phyloP scores from a whole-genome alignment of 257 asterid species.

The Solanum virginianum region DNA sequence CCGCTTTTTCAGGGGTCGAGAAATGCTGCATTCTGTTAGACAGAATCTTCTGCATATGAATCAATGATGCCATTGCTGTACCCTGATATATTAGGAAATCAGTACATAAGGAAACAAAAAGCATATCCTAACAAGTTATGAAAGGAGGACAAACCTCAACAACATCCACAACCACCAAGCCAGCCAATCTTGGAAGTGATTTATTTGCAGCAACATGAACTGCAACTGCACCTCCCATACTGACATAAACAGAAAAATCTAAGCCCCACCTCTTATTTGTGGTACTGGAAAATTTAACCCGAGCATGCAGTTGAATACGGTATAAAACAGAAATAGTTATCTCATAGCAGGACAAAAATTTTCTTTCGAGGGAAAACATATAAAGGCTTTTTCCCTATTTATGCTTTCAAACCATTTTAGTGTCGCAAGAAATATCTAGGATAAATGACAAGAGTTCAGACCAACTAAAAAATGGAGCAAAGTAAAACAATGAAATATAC shows the following conservation, averaged over 20 bases:
- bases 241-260: slow-evolving; percentile 9
- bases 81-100: slow-evolving; percentile 50
- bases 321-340: background rate
- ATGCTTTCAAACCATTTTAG: background rate
- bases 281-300: background rate
- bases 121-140: background rate
- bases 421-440: background rate
- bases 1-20: slow-evolving; percentile 82
- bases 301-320: background rate
- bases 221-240: slow-evolving; percentile 96
- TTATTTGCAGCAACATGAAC: slow-evolving; percentile 81
- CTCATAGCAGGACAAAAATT: background rate
- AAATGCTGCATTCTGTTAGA: slow-evolving; percentile 83
- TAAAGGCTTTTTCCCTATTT: background rate
- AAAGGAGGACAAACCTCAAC: slow-evolving; percentile 61
- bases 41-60: slow-evolving; percentile 89
- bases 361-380: background rate
- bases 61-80: slow-evolving; percentile 82
- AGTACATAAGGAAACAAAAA: background rate
- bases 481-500: background rate
- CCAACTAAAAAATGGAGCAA: background rate
- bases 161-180: slow-evolving; percentile 87
- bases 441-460: background rate
- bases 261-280: background rate
- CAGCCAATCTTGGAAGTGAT: slow-evolving; percentile 70